Conservation (phyloP, 768 basidiomycete genomes). For the Gymnopilus junonius region DNA sequence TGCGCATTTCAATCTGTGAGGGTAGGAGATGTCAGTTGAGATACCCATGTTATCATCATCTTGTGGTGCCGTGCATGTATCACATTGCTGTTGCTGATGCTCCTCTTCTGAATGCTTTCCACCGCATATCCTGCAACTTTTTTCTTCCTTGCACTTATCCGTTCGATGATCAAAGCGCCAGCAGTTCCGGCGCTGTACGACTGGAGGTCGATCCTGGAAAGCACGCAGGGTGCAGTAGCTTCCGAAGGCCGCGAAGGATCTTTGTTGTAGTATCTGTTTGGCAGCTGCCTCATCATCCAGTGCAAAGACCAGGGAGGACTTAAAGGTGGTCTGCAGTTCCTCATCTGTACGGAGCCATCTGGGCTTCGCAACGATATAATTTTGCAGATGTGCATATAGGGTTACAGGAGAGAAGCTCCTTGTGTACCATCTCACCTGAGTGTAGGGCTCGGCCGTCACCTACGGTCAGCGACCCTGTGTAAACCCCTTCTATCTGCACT, state of each 20-base stretch:
- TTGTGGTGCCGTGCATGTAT: background rate
- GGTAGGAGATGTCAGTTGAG: slow-evolving; percentile 6
- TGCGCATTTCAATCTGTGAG: background rate
- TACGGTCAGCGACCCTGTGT: slow-evolving; percentile 4
- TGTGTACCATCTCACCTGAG: slow-evolving; percentile 9
- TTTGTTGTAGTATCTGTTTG: slow-evolving; percentile 1
- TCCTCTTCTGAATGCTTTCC: background rate
- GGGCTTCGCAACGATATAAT: slow-evolving; percentile 7
- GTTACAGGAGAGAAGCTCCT: slow-evolving; percentile 14
- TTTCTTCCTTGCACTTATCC: background rate
- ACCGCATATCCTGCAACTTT: slow-evolving; percentile 7
- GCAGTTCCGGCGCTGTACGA: slow-evolving; percentile 19
- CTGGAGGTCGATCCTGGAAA: slow-evolving; percentile 18
- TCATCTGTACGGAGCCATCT: slow-evolving; percentile 13
- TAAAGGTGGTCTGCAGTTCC: slow-evolving; percentile 5
- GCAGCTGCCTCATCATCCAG: slow-evolving; percentile 9
- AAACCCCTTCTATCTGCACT: slow-evolving; percentile 20
- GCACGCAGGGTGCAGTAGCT: slow-evolving; percentile 16
- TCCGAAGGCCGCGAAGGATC: slow-evolving; percentile 14
- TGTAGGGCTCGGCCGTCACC: background rate
- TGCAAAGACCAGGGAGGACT: slow-evolving; percentile 14
- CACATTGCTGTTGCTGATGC: background rate
- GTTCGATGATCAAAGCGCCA: slow-evolving; percentile 14
- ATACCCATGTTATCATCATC: background rate
- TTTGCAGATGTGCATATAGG: slow-evolving; percentile 6